Percentiles rank a stretch among this genome's conserved stretches.
phyloP scores from a whole-genome alignment of 257 asterid species.

The Verbena officinalis region DNA sequence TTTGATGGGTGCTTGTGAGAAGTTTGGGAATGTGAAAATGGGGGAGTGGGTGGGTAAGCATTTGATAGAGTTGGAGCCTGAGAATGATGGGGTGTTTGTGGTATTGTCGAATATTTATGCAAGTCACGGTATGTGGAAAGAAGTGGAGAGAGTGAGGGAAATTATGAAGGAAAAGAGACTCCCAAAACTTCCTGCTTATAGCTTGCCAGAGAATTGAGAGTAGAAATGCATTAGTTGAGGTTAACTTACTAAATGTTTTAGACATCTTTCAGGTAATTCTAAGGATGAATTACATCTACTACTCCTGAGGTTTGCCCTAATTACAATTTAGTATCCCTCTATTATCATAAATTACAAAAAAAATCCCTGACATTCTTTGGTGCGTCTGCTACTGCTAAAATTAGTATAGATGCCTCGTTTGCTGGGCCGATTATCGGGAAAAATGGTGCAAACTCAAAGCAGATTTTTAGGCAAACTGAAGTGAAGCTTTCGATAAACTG shows the following conservation, averaged over 20 bases:
- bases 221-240: not conserved
- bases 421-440: slow-evolving; percentile 67
- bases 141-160: slow-evolving; percentile 64
- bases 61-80: slow-evolving; percentile 76
- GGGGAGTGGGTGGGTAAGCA: slow-evolving; percentile 83
- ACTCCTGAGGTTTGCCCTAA: no score
- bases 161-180: slow-evolving; percentile 62
- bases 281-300: no score
- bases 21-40: slow-evolving; percentile 70
- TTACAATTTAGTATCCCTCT: no score
- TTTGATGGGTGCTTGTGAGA: slow-evolving; percentile 94
- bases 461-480: slow-evolving; percentile 49
- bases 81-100: slow-evolving; percentile 77
- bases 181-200: slow-evolving; percentile 74
- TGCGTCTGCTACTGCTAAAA: slow-evolving; percentile 59
- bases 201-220: slow-evolving; percentile 45
- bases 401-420: slow-evolving; percentile 52
- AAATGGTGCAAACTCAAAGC: slow-evolving; percentile 53
- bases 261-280: no score
- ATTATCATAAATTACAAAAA: no score
- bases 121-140: slow-evolving; percentile 72
- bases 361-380: no score
- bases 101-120: slow-evolving; percentile 91
- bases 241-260: no score
- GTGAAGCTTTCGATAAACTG: no score